A percentile compares a stretch with the other conserved stretches of the same genome.
Conservation (phyloP, 1,284 basidiomycete genomes). For the Malassezia psittaci region DNA sequence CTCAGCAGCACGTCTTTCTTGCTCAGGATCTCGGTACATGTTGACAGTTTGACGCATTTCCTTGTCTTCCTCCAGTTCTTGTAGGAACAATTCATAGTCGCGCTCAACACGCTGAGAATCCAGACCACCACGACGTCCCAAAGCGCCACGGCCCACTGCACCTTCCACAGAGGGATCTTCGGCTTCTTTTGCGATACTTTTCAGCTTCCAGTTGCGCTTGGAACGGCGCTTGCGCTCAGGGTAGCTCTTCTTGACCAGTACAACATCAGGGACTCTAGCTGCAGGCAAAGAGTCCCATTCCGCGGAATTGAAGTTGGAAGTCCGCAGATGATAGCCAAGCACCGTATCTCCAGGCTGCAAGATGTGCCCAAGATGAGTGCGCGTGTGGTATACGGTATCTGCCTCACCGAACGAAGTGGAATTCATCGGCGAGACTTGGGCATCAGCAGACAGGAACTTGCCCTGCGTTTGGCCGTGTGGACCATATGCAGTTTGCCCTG, state of each 20-base stretch:
- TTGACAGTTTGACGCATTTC: slow-evolving; percentile 83
- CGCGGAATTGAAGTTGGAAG: slow-evolving; percentile 85
- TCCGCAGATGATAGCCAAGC: slow-evolving; percentile 77
- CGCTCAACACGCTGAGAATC: slow-evolving; percentile 89
- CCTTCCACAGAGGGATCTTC: slow-evolving; percentile 52
- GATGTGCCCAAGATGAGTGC: slow-evolving; percentile 88
- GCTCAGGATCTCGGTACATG: slow-evolving; percentile 61
- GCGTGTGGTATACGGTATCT: slow-evolving; percentile 83
- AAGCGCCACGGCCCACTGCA: slow-evolving; percentile 62
- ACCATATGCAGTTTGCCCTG: slow-evolving; percentile 34
- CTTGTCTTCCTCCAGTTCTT: slow-evolving; percentile 90
- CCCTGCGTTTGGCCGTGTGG: slow-evolving; percentile 24
- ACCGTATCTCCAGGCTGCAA: slow-evolving; percentile 90
- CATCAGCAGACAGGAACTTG: slow-evolving; percentile 58
- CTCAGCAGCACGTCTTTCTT: slow-evolving; percentile 28
- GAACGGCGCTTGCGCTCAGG: slow-evolving; percentile 87
- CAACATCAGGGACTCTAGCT: slow-evolving; percentile 73
- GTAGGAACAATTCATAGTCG: slow-evolving; percentile 91
- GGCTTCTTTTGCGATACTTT: slow-evolving; percentile 86
- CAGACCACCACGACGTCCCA: slow-evolving; percentile 77
- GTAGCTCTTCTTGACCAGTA: slow-evolving; percentile 90
- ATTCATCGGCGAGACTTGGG: slow-evolving; percentile 77
- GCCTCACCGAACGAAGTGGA: slow-evolving; percentile 55
- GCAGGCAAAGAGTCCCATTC: slow-evolving; percentile 62
- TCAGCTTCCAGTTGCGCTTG: slow-evolving; percentile 74